phyloP scores from a whole-genome alignment of 306 rosid species.

The Sicyos baderoa region DNA sequence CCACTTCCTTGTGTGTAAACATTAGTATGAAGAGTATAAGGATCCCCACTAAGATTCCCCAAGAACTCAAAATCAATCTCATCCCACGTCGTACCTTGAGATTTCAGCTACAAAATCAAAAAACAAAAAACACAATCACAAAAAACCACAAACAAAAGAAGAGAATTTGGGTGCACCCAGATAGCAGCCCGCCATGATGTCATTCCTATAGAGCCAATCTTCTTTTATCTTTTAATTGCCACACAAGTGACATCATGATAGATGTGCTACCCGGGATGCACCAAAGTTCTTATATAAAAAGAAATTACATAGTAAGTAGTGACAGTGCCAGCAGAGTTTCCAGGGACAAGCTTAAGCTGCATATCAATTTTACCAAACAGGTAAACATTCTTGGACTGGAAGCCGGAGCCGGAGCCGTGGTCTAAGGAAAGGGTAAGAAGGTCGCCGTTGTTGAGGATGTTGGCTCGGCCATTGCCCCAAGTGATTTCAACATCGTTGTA shows the following conservation, averaged over 20 bases:
- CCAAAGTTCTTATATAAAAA: no score
- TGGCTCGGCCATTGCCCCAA: slow-evolving; percentile 55
- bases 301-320: slow-evolving; percentile 53
- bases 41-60: slow-evolving; percentile 72
- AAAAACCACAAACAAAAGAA: no score
- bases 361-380: slow-evolving; percentile 51
- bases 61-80: slow-evolving; percentile 72
- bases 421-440: slow-evolving; percentile 53
- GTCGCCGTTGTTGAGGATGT: slow-evolving; percentile 34
- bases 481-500: slow-evolving; percentile 34
- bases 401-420: slow-evolving; percentile 47
- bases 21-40: slow-evolving; percentile 65
- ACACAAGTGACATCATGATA: no score
- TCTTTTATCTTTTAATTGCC: no score
- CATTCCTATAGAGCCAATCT: no score
- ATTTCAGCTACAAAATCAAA: slow-evolving; percentile 22
- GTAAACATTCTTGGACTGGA: slow-evolving; percentile 47
- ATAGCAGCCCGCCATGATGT: no score
- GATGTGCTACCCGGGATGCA: no score
- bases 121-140: no score
- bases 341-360: slow-evolving; percentile 59
- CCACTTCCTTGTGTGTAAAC: slow-evolving; percentile 62
- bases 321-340: slow-evolving; percentile 70
- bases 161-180: no score
- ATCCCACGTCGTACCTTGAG: slow-evolving; percentile 60